Evolutionary conservation across 495 filamentous ascomycete genomes (phyloP).

Genomic region (Cercophora newfieldiana): DNA sequence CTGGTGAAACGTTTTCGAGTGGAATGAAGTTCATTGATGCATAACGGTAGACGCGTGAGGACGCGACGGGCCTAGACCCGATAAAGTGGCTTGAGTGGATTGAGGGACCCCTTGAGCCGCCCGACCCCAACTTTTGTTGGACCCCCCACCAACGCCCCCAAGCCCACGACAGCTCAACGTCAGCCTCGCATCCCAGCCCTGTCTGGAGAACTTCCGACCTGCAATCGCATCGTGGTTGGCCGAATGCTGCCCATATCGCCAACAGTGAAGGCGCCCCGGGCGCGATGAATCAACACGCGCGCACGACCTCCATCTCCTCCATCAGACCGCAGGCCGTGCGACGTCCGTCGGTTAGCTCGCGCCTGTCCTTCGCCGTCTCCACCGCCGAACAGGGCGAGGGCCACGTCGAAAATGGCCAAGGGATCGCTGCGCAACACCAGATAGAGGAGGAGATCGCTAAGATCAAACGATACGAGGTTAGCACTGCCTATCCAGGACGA

Average conservation of each 20-base stretch:
- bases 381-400: conserved; percentile 60
- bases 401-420: conserved; percentile 34
- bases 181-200: conserved; percentile 18
- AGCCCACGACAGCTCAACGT: conserved; percentile 4
- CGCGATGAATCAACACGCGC: conserved; percentile 37
- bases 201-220: not conserved
- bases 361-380: conserved; percentile 70
- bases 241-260: conserved; percentile 28
- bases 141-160: not conserved
- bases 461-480: conserved; percentile 93
- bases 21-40: not conserved
- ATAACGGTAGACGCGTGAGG: conserved; percentile 13
- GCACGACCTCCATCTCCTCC: conserved; percentile 57
- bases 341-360: conserved; percentile 66
- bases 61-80: conserved; percentile 18
- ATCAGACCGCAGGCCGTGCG: conserved; percentile 43
- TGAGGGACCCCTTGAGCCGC: not conserved
- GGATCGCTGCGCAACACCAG: conserved; percentile 53
- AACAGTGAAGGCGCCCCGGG: conserved; percentile 27
- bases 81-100: conserved; percentile 3
- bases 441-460: conserved; percentile 95
- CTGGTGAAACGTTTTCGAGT: not conserved
- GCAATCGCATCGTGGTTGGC: not conserved
- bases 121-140: not conserved
- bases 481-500: not conserved